Conservation (phyloP, 192 early-diverging fungal genomes). For the Spizellomyces punctatus region DNA sequence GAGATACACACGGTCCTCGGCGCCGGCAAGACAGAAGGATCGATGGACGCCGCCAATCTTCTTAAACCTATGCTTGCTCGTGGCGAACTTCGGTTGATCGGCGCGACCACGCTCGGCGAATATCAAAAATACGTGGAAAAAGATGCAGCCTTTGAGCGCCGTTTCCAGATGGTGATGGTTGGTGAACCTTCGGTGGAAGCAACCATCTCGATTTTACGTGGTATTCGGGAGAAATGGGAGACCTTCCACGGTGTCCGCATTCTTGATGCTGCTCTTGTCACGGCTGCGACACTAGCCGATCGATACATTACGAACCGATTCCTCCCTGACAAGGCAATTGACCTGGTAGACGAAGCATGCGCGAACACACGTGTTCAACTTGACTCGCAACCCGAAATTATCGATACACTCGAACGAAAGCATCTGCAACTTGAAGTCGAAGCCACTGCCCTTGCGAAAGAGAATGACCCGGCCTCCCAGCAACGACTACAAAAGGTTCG, state of each 20-base stretch:
- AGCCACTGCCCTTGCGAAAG: slow-evolving; percentile 88
- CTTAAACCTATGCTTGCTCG: slow-evolving; percentile 98
- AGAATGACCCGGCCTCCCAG: slow-evolving; percentile 83
- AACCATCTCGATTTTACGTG: slow-evolving; percentile 80
- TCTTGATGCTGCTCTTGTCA: slow-evolving; percentile 70
- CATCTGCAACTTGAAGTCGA: slow-evolving; percentile 95
- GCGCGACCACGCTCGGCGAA: slow-evolving; percentile 94
- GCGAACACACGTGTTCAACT: slow-evolving; percentile 95
- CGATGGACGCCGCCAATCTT: slow-evolving; percentile 96
- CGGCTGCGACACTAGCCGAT: slow-evolving; percentile 70
- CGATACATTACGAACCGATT: slow-evolving; percentile 80
- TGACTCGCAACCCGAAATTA: slow-evolving; percentile 92
- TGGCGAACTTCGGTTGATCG: slow-evolving; percentile 93
- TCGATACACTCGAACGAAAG: slow-evolving; percentile 93
- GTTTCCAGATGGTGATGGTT: slow-evolving; percentile 77
- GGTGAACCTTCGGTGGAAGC: slow-evolving; percentile 74
- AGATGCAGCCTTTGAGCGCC: slow-evolving; percentile 80
- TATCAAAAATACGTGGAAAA: slow-evolving; percentile 93
- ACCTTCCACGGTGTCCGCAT: slow-evolving; percentile 76
- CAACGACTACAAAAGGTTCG: slow-evolving; percentile 76
- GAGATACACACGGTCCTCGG: slow-evolving; percentile 96
- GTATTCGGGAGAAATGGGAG: slow-evolving; percentile 77
- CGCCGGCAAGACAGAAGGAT: slow-evolving; percentile 87
- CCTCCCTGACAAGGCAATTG: slow-evolving; percentile 81
- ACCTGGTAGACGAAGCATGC: slow-evolving; percentile 93